Base-by-base conservation (phyloP, 768 basidiomycete species). In the Lentinula aciculospora region DNA sequence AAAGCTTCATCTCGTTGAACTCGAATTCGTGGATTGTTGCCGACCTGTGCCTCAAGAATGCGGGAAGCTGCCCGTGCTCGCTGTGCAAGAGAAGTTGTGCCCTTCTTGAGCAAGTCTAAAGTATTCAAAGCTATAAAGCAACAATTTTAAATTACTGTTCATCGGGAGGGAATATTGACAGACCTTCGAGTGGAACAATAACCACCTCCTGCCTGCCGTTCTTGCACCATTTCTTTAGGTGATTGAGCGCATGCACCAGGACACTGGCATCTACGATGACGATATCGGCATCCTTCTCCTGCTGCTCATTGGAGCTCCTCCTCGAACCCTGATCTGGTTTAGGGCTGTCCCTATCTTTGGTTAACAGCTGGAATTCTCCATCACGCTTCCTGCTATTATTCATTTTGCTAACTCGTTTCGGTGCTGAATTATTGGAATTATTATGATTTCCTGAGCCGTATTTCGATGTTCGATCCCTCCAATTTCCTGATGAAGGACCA, bases 101-200 rank as follows among this genome's bases (percentile, higher is more conserved):
- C 94, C 68, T 96, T 97, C 81, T 97, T 97, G 66, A 96, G 81
- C 1, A 95, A 74, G 67, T 97, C 94, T 2, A 97, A 80, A 0
- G 94, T 95, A 65, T 94, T 95, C 27, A 97, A 79, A 8, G 89
- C 94, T 96, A 68, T 25, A 37, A 59, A 44, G 28, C 37, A 27
- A 49, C 13, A 13, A 53, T 48, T 19, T 21, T 51, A 1, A 29
- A 49, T 51, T 19, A 40, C 10, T 27, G 48, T 48, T 12, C 27
- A 55, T 32, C 34, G 29, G 29, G 21, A 44, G 7, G 17, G 29
- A 58, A 17, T 10, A 29, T 31, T 17, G 36, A 74, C 80, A 51
- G 61, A 94, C 94, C 92, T 82, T 97, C 94, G 27, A 94, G 82
- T 5, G 94, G 94, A 45, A 94, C 76, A 48, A 97, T 83, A 50